Evolutionary conservation across 1,139 yeast genomes (phyloP).

Genomic region (Waltiozyma sp.): DNA sequence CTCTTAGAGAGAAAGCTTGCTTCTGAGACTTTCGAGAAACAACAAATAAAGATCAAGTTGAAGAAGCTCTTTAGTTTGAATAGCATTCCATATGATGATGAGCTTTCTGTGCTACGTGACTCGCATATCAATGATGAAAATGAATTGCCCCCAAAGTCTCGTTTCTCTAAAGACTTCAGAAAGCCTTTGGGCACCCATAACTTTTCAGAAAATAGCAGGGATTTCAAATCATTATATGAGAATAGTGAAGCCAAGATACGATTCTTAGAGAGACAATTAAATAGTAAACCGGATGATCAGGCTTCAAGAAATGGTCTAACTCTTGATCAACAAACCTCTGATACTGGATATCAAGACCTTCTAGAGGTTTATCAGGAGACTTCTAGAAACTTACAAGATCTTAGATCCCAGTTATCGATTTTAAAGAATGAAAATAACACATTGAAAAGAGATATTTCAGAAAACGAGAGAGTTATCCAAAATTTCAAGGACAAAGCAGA

Average conservation of each 20-base stretch:
- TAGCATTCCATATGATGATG: conserved; percentile 15
- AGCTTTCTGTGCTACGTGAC: conserved; percentile 17
- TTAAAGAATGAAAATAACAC: conserved; percentile 42
- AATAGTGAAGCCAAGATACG: conserved; percentile 35
- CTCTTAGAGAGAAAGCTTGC: conserved; percentile 46
- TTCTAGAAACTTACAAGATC: conserved; percentile 35
- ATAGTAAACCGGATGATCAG: neutral
- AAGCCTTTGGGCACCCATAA: conserved; percentile 21
- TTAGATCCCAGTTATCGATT: conserved; percentile 38
- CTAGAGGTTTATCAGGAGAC: conserved; percentile 46
- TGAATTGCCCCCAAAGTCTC: neutral
- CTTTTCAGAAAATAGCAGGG: conserved; percentile 10
- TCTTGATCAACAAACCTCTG: neutral
- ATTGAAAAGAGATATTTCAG: conserved; percentile 29
- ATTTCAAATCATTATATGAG: conserved; percentile 22
- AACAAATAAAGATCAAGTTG: conserved; percentile 31
- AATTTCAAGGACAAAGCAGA: conserved; percentile 11
- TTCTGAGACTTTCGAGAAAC: conserved; percentile 41
- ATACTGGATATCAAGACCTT: conserved; percentile 30
- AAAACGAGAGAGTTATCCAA: conserved; percentile 16
- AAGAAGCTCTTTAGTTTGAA: conserved; percentile 19
- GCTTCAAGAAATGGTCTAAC: neutral
- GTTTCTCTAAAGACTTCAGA: conserved; percentile 3
- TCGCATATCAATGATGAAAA: neutral
- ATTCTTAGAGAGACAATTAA: conserved; percentile 29